These are phyloP conservation scores for Turritis glabra DNA, from an alignment of 345 rosid genomes.

Conservation along the genomic window DNA sequence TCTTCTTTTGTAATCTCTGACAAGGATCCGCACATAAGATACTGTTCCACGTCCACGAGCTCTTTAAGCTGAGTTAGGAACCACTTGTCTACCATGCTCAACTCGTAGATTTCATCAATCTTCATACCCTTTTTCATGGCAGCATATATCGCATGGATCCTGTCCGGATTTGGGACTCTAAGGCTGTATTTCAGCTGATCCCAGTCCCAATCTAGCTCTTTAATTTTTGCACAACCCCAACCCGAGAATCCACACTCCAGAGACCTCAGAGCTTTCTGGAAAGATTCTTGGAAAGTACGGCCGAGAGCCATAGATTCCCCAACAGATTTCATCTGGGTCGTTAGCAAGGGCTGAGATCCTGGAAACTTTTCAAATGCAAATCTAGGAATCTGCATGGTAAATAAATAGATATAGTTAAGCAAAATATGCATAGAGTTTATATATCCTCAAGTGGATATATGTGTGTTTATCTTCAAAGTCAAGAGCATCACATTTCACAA, in stretches of 20 bases:
- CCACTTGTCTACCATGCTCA: slow-evolving; percentile 90
- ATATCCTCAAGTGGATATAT: neutral
- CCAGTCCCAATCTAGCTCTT: slow-evolving; percentile 93
- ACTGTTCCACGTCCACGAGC: slow-evolving; percentile 89
- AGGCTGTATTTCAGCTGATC: slow-evolving; percentile 84
- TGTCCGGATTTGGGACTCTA: slow-evolving; percentile 86
- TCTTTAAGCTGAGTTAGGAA: slow-evolving; percentile 89
- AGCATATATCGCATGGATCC: slow-evolving; percentile 83
- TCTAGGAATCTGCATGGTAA: slow-evolving; percentile 73
- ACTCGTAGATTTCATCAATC: slow-evolving; percentile 77
- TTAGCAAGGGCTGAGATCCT: slow-evolving; percentile 82
- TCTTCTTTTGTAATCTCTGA: slow-evolving; percentile 77
- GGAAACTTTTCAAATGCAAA: slow-evolving; percentile 99
- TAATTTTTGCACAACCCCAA: slow-evolving; percentile 81
- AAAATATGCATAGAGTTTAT: neutral
- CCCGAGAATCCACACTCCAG: slow-evolving; percentile 83
- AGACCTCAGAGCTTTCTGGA: slow-evolving; percentile 91
- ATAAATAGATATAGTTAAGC: slow-evolving; percentile 1
- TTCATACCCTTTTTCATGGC: slow-evolving; percentile 97
- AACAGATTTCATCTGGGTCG: slow-evolving; percentile 98
- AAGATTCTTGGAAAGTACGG: slow-evolving; percentile 94
- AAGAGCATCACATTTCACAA: neutral
- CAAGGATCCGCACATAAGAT: slow-evolving; percentile 59
- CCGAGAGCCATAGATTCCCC: slow-evolving; percentile 97
- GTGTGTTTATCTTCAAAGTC: neutral